Base-by-base conservation (phyloP, 768 basidiomycete species). In the Clitopilus hobsonii region DNA sequence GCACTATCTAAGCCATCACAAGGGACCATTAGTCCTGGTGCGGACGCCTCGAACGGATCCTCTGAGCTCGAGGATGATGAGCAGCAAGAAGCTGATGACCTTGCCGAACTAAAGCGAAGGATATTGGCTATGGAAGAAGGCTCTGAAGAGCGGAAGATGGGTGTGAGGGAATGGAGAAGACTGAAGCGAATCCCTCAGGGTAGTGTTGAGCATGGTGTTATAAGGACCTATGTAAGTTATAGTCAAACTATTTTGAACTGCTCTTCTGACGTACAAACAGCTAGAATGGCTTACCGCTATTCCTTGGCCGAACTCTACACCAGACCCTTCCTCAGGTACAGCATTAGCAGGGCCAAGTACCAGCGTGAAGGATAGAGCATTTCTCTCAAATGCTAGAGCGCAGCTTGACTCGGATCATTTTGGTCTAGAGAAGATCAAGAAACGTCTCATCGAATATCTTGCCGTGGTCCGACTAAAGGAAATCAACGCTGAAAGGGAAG, bases 381-480 rank as follows among this genome's bases (percentile, higher is more conserved):
- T 91, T 74, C 76, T 93, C 24, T 57, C 76, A 25, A 80, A 77
- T 30, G 92, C 94, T 24, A 85, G 89, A 22, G 74, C 74, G 20
- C 92, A 91, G 65, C 82, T 98, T 7, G 94, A 98, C 61, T 78
- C 84, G 11, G 94, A 96, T 56, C 94, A 98, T 67, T 96, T 86
- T 61, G 95, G 95, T 1, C 75, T 98, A 16, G 91, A 94, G 55
- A 91, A 90, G 67, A 88, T 98, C 67, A 98, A 97, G 78, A 86
- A 90, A 59, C 79, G 94, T 8, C 69, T 96, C 2, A 89, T 96
- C 47, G 95, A 97, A 64, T 97, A 93, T 67, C 81, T 98, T 36
- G 94, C 92, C 0, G 89, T 97, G 10, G 86, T 95, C 28, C 74
- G 91, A 56, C 70, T 81, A 50, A 76, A 78, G 63, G 77, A 80